Evolutionary conservation across 2,329 filamentous ascomycete species (phyloP), one percentile per base, ranked within the genome.

Genomic region (Phoma sp.): DNA sequence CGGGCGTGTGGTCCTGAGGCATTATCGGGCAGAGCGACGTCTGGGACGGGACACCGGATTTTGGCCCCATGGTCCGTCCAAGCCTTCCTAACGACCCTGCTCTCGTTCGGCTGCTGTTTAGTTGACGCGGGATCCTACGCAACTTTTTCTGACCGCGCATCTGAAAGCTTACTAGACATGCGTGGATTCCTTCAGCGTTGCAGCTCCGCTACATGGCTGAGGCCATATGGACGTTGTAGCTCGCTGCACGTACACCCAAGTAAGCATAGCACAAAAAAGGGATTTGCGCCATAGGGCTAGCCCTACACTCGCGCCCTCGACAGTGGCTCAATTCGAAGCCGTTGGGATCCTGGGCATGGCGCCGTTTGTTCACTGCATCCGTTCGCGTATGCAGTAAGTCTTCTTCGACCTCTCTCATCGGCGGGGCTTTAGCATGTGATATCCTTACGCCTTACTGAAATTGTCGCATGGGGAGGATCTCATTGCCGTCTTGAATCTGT

Each of bases 41-140:
- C 52, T 50, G 47, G 48, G 36, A 52, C 45, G 43, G 46, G 53
- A 57, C 55, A 66, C 61, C 60, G 58, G 64, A 59, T 64, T 51
- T 58, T 58, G 54, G 58, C 58, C 57, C 60, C 63, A 63, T 61
- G 58, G 50, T 39, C 58, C 62, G 59, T 50, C 60, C 53, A 57
- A 46, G 52, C 56, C 53, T 40, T 47, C 49, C 46, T 48, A 41
- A 37, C 40, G 47, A 51, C 38, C 23, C 27, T 35, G 35, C 29
- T 46, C 30, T 25, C 32, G 58, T 38, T 29, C n/a, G 27, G 22
- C 25, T 32, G 39, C 13, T 38, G 37, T 9, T 13, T 52, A 47
- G 58, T 59, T 60, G 60, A 55, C 27, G 18, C 18, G 7, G 9
- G 18, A 18, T 27, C 13, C 9, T 13, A 42, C 18, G 22, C 32